Percentiles rank a stretch among this genome's conserved stretches.
Conservation (phyloP, 441 rosid species). For the Pelargonium myrrhifolium region DNA sequence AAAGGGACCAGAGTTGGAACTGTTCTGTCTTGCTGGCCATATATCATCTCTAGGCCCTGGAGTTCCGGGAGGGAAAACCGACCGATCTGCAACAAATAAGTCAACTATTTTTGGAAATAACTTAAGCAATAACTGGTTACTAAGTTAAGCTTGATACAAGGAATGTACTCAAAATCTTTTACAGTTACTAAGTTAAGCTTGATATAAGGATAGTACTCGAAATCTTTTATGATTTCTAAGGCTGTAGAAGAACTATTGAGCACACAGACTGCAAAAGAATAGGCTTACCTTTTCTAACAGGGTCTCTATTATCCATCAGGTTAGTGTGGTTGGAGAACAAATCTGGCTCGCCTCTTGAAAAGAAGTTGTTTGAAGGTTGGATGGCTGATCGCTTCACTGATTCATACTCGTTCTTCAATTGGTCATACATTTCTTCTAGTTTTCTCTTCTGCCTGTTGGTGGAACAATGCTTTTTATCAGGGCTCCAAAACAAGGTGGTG, state of each 20-base stretch:
- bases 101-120: constrained; percentile 25
- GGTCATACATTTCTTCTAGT: constrained; percentile 97
- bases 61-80: constrained; percentile 68
- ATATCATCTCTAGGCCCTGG: constrained; percentile 87
- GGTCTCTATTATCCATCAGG: constrained; percentile 62
- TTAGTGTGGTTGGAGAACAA: constrained; percentile 57
- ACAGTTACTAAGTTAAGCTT: constrained; percentile 10
- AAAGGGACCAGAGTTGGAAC: constrained; percentile 65
- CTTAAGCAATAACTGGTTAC: constrained; percentile 25
- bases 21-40: constrained; percentile 81
- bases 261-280: constrained; percentile 12
- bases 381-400: constrained; percentile 70
- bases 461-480: constrained; percentile 11
- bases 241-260: background rate
- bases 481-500: constrained; percentile 12
- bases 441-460: constrained; percentile 79
- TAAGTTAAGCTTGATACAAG: constrained; percentile 4
- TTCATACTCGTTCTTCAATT: constrained; percentile 67
- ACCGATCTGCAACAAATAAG: constrained; percentile 71
- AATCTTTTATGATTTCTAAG: constrained; percentile 11
- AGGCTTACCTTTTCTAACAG: constrained; percentile 56
- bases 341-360: constrained; percentile 58
- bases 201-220: background rate
- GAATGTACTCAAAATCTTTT: constrained; percentile 3
- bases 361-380: constrained; percentile 68